Conservation (phyloP, 495 filamentous ascomycete genomes). For the Penicillium subrubescens region DNA sequence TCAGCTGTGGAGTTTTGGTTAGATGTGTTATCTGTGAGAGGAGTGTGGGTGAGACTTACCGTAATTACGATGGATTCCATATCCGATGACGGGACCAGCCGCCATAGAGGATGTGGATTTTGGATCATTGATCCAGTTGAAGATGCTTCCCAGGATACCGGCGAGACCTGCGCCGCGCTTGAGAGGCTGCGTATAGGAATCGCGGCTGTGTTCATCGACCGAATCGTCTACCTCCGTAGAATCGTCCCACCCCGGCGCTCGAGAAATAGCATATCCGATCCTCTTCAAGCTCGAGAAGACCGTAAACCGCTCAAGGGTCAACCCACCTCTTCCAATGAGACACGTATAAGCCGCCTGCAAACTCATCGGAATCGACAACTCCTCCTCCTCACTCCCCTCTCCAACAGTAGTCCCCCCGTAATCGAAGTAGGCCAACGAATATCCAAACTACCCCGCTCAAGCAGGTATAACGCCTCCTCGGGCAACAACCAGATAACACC, state of each 20-base stretch:
- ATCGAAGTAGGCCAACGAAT: constrained; percentile 70
- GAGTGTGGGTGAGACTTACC: constrained; percentile 29
- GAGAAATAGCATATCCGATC: constrained; percentile 75
- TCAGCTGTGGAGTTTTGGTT: constrained; percentile 40
- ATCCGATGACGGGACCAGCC: constrained; percentile 69
- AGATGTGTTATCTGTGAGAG: neutral
- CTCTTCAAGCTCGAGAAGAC: constrained; percentile 85
- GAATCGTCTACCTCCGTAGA: constrained; percentile 16
- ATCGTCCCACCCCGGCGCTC: constrained; percentile 63
- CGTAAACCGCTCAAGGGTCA: constrained; percentile 79
- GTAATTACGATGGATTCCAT: constrained; percentile 81
- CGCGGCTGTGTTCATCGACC: neutral
- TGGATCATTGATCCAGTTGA: constrained; percentile 37
- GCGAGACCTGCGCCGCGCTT: constrained; percentile 34
- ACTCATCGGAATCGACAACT: constrained; percentile 78
- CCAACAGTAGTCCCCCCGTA: constrained; percentile 29
- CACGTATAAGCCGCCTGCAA: constrained; percentile 87
- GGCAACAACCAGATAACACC: constrained; percentile 79
- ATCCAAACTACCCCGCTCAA: constrained; percentile 86
- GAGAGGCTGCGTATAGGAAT: constrained; percentile 10
- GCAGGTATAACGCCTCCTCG: constrained; percentile 85
- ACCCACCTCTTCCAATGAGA: constrained; percentile 64
- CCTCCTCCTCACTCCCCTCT: constrained; percentile 30
- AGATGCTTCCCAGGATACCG: constrained; percentile 37
- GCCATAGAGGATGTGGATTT: constrained; percentile 31